Evolutionary conservation across 306 rosid genomes (phyloP), one percentile per base, ranked within the genome.

Genomic region (Quillaja saponaria): DNA sequence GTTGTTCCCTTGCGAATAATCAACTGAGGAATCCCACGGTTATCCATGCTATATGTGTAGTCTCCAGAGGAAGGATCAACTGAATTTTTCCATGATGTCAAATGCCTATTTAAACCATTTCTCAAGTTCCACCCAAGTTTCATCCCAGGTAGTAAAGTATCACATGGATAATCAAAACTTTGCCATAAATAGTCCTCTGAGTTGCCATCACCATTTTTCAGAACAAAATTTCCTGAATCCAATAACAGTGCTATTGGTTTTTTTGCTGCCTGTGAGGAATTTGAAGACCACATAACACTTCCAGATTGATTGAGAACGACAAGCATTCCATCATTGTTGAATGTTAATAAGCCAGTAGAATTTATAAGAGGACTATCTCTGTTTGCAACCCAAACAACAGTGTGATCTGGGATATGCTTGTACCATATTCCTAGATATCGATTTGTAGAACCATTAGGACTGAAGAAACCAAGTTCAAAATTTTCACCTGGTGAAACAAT

Each of bases 341-440:
- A 63, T 34, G 20, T 63, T 71, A 86, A 82, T 25, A 53, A 70
- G 0, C 72, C 79, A 0, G 66, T 17, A n/a, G 87, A 49, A 33
- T 72, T 77, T 2, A 51, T 14, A 8, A 86, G 77, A 9, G 97
- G 90, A 33, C 3, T 31, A 76, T 84, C 91, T 76, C 89, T 80
- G 80, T 90, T 90, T 6, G 97, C 97, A 0, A 84, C 86, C 97
- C 97, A 90, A 34, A 82, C 95, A 7, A 64, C 14, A 6, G 90
- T 74, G 51, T 0, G 19, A 0, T 5, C 15, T 0, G 12, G 12
- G 0, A 72, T 76, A 20, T 76, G 75, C 52, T 72, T 72, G 81
- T 90, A 90, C 87, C 97, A 62, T 14, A 84, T 72, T 13, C 87
- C 95, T n/a, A 90, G 64, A 62, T 76, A 90, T 71, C 71, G 78